Evolutionary conservation across 2,329 filamentous ascomycete species (phyloP).

Genomic region (Didymosphaeria variabile): DNA sequence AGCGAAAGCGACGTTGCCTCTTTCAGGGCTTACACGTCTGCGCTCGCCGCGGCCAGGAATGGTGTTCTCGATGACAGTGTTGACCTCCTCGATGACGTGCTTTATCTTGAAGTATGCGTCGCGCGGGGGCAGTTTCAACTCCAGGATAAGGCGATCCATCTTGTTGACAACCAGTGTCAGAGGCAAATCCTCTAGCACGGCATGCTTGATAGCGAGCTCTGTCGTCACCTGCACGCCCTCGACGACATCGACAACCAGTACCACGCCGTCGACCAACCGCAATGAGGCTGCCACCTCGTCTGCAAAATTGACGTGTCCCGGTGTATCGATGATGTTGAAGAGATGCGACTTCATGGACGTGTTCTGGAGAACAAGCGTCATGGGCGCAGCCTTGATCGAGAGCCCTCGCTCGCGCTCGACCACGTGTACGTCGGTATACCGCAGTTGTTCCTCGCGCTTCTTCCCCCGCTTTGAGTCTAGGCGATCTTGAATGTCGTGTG

Average conservation of each 20-base stretch:
- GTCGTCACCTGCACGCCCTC: constrained; percentile 99
- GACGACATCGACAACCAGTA: constrained; percentile 93
- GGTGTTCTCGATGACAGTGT: constrained; percentile 90
- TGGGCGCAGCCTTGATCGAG: constrained; percentile 91
- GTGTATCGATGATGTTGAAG: constrained; percentile 93
- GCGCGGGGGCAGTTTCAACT: constrained; percentile 90
- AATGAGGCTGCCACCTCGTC: constrained; percentile 93
- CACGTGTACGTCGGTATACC: constrained; percentile 93
- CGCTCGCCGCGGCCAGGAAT: constrained; percentile 82
- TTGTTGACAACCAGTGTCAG: constrained; percentile 95
- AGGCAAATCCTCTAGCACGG: constrained; percentile 87
- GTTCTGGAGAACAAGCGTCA: constrained; percentile 89
- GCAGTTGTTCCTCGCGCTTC: constrained; percentile 85
- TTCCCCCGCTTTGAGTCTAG: constrained; percentile 83
- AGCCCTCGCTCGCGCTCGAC: constrained; percentile 89
- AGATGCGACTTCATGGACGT: constrained; percentile 95
- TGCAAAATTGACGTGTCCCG: constrained; percentile 97
- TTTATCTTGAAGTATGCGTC: constrained; percentile 99
- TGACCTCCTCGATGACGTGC: constrained; percentile 98
- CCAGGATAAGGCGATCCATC: constrained; percentile 92
- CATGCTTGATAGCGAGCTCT: constrained; percentile 96
- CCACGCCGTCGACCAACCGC: constrained; percentile 88
- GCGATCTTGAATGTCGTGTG: constrained; percentile 83
- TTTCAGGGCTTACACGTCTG: constrained; percentile 88
- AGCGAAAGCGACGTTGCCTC: constrained; percentile 97